Evolutionary conservation across 768 basidiomycete species (phyloP).

Genomic region (Pleurotus pulmonarius): DNA sequence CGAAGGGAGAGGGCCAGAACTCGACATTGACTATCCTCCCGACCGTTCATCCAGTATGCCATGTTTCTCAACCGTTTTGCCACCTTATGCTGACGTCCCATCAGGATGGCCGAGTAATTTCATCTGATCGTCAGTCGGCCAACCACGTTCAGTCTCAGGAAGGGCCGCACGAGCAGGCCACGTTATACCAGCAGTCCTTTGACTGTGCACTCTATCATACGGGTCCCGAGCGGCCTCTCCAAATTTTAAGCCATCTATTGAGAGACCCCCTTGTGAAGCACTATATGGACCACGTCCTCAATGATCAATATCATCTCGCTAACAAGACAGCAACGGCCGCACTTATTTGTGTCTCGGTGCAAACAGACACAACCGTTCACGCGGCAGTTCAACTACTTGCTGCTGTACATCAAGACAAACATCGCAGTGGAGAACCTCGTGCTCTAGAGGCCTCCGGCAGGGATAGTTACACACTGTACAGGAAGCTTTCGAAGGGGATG

Average conservation of each 20-base stretch:
- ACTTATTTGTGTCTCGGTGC: slow-evolving; percentile 50
- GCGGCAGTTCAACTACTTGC: slow-evolving; percentile 63
- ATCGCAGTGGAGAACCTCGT: slow-evolving; percentile 3
- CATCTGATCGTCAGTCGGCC: no score
- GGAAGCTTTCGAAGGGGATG: not conserved
- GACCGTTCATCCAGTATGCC: no score
- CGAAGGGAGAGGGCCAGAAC: not conserved
- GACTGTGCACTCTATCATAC: not conserved
- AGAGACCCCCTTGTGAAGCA: slow-evolving; percentile 29
- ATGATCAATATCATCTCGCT: slow-evolving; percentile 68
- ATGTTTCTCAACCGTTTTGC: no score
- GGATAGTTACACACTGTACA: not conserved
- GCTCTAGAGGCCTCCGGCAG: not conserved
- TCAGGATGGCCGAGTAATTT: no score
- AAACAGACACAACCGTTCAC: slow-evolving; percentile 36
- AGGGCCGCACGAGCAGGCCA: no score
- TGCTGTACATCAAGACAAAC: slow-evolving; percentile 39
- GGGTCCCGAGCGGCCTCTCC: not conserved
- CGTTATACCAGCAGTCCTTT: not conserved
- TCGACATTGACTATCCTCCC: not conserved
- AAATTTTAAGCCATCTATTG: not conserved
- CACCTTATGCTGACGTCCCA: no score
- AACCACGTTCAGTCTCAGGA: no score
- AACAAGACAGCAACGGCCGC: slow-evolving; percentile 39
- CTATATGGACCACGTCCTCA: slow-evolving; percentile 62